Evolutionary conservation across 1,284 basidiomycete genomes (phyloP).

Genomic region (Cystobasidium slooffiae): DNA sequence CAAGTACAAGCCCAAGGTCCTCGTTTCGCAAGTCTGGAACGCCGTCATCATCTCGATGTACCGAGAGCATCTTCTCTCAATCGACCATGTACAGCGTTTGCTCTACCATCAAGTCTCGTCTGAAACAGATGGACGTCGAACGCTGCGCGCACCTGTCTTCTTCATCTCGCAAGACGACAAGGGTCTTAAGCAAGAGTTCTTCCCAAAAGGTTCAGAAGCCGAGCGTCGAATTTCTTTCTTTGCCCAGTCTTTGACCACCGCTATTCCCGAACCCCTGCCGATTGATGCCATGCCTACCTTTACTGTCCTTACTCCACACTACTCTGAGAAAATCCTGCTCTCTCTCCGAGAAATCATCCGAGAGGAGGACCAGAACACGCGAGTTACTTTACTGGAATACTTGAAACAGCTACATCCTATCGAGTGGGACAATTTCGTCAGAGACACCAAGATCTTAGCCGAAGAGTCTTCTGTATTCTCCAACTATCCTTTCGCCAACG

Average conservation of each 20-base stretch:
- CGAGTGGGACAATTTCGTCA: constrained; percentile 99
- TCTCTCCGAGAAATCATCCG: constrained; percentile 94
- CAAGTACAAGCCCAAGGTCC: constrained; percentile 96
- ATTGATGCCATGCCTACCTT: constrained; percentile 97
- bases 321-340: constrained; percentile 92
- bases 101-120: constrained; percentile 92
- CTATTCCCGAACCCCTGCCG: constrained; percentile 84
- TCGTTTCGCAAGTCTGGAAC: constrained; percentile 97
- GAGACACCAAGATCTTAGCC: constrained; percentile 98
- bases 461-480: constrained; percentile 86
- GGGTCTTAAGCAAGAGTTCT: constrained; percentile 84
- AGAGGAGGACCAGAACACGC: constrained; percentile 92
- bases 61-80: constrained; percentile 86
- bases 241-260: constrained; percentile 87
- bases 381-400: constrained; percentile 93
- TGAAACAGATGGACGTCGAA: constrained; percentile 77
- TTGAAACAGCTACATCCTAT: constrained; percentile 97
- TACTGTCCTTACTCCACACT: constrained; percentile 92
- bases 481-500: constrained; percentile 52
- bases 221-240: constrained; percentile 96
- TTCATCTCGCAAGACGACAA: constrained; percentile 90
- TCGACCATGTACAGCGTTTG: constrained; percentile 91
- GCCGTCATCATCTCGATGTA: constrained; percentile 99
- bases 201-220: constrained; percentile 87
- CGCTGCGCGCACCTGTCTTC: constrained; percentile 87